These are phyloP conservation scores for Ogataea polymorpha DNA, from an alignment of 805 yeast genomes.

Conservation along the genomic window DNA sequence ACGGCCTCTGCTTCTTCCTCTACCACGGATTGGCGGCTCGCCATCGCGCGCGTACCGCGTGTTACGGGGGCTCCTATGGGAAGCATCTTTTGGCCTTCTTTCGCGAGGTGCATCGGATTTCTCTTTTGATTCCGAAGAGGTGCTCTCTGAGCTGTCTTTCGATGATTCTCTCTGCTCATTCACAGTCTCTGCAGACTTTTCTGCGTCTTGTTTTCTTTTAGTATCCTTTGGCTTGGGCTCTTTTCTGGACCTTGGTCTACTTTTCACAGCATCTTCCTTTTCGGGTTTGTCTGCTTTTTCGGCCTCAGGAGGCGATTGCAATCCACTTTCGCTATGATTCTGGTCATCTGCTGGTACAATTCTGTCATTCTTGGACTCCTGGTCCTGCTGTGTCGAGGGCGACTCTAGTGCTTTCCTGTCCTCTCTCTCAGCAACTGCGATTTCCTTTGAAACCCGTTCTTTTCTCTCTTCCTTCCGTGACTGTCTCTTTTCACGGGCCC, in stretches of 20 bases:
- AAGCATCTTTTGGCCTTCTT: conserved; percentile 5
- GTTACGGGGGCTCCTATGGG: background rate
- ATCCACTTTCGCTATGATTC: background rate
- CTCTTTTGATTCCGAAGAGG: background rate
- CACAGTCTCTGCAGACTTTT: no score
- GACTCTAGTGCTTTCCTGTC: background rate
- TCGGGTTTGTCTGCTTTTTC: no score
- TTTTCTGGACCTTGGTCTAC: no score
- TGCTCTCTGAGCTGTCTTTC: no score
- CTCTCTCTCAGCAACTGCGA: background rate
- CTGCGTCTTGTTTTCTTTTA: no score
- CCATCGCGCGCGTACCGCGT: conserved; percentile 7
- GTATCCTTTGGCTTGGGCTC: no score
- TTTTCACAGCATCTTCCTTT: no score
- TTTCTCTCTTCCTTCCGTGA: background rate
- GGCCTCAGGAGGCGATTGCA: no score
- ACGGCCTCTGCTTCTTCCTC: conserved; percentile 2
- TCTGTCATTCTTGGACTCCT: background rate
- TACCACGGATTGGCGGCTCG: conserved; percentile 4
- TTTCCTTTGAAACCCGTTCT: background rate
- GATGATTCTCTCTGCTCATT: no score
- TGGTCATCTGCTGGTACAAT: background rate
- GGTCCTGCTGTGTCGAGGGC: conserved; percentile 1
- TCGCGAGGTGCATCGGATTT: background rate
- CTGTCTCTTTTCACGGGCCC: background rate